phyloP scores from a whole-genome alignment of 2,329 filamentous ascomycete species.

The Trichophyton schoenleinii region DNA sequence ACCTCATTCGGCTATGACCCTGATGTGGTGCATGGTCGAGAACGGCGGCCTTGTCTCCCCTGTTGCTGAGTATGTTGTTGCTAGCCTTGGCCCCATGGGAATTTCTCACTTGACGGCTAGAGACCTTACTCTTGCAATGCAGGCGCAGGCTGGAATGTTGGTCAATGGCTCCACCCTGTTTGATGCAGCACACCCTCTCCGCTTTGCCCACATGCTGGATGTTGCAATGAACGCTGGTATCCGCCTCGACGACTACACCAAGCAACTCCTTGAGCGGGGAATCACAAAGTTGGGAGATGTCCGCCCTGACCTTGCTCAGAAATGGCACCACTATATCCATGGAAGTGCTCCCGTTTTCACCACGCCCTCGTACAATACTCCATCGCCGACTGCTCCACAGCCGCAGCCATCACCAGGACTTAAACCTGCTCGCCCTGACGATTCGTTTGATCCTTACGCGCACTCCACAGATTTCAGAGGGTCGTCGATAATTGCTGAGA shows the following conservation, averaged over 20 bases:
- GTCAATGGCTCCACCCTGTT: slow-evolving; percentile 29
- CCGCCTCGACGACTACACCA: slow-evolving; percentile 44
- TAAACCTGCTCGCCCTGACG: slow-evolving; percentile 54
- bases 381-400: slow-evolving; percentile 24
- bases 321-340: slow-evolving; percentile 46
- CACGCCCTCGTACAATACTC: slow-evolving; percentile 34
- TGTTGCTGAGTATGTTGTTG: slow-evolving; percentile 48
- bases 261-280: slow-evolving; percentile 45
- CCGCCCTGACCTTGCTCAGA: slow-evolving; percentile 36
- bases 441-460: slow-evolving; percentile 82
- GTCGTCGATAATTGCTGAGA: slow-evolving; percentile 77
- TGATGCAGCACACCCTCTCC: slow-evolving; percentile 46
- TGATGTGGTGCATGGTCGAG: slow-evolving; percentile 53
- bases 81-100: slow-evolving; percentile 47
- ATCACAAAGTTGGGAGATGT: slow-evolving; percentile 40
- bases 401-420: slow-evolving; percentile 40
- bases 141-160: slow-evolving; percentile 44
- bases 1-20: slow-evolving; percentile 44
- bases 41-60: slow-evolving; percentile 50
- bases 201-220: slow-evolving; percentile 51
- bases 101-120: slow-evolving; percentile 42
- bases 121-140: slow-evolving; percentile 47
- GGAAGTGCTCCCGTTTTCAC: slow-evolving; percentile 12
- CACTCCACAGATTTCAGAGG: slow-evolving; percentile 86
- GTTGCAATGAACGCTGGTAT: slow-evolving; percentile 42